Percentiles rank a stretch among this genome's conserved stretches.
These are phyloP conservation scores for Pisolithus microcarpus DNA, from an alignment of 768 basidiomycete genomes.

Conservation along the genomic window DNA sequence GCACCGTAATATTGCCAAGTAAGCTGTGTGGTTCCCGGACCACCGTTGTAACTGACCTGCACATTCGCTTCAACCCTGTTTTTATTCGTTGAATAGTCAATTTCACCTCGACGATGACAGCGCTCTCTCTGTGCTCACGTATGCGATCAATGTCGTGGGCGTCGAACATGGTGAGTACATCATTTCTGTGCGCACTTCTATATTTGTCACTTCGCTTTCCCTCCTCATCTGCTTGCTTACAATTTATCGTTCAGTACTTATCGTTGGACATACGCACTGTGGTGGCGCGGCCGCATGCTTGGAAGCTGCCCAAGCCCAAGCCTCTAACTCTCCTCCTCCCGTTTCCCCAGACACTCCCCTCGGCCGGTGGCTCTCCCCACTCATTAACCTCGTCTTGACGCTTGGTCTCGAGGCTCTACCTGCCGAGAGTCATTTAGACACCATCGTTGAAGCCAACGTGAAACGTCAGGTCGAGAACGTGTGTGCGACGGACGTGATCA, in stretches of 20 bases:
- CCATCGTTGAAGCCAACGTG: conserved; percentile 55
- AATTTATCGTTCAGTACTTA: conserved; percentile 43
- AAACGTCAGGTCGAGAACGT: conserved; percentile 48
- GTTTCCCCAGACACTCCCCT: conserved; percentile 41
- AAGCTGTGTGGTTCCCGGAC: conserved; percentile 15
- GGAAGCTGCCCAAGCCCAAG: conserved; percentile 32
- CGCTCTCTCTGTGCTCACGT: conserved; percentile 64
- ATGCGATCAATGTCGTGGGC: conserved; percentile 62
- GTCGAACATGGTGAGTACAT: conserved; percentile 65
- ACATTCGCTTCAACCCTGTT: not conserved
- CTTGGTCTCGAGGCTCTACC: conserved; percentile 37
- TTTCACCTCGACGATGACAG: conserved; percentile 66
- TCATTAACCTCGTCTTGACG: conserved; percentile 41
- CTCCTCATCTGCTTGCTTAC: conserved; percentile 1
- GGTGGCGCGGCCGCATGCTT: conserved; percentile 65
- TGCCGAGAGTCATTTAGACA: conserved; percentile 32
- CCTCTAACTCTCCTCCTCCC: conserved; percentile 3
- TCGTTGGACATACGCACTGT: conserved; percentile 80
- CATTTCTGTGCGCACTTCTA: not conserved
- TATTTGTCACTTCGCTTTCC: conserved; percentile 15
- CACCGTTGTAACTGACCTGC: not conserved
- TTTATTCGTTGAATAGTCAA: conserved; percentile 55
- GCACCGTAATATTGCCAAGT: conserved; percentile 89
- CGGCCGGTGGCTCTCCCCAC: conserved; percentile 64
- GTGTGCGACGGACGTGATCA: conserved; percentile 38